These are phyloP conservation scores for Ricinus communis DNA, from an alignment of 345 rosid genomes.

Conservation along the genomic window DNA sequence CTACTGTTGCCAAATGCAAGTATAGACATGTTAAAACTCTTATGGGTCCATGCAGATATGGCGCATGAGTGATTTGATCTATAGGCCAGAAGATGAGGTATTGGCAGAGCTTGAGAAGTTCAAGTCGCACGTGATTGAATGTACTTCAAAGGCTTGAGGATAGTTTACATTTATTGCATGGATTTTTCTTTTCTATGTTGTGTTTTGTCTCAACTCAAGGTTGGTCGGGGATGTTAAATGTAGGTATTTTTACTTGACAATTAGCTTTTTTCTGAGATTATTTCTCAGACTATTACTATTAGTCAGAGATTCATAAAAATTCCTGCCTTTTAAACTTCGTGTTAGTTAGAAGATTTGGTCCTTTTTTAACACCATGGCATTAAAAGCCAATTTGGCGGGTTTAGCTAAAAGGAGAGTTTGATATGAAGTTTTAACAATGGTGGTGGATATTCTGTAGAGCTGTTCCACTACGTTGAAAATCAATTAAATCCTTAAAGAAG, in stretches of 20 bases:
- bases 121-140: slow-evolving; percentile 66
- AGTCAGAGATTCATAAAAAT: neutral
- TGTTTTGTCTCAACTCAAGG: neutral
- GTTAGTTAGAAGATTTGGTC: neutral
- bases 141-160: slow-evolving; percentile 59
- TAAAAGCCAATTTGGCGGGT: no score
- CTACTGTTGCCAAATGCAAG: neutral
- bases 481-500: no score
- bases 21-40: neutral
- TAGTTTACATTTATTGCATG: neutral
- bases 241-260: neutral
- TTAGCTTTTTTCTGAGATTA: neutral
- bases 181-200: neutral
- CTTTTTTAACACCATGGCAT: neutral
- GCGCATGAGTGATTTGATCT: slow-evolving; percentile 87
- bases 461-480: no score
- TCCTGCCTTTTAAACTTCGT: neutral
- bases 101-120: slow-evolving; percentile 81
- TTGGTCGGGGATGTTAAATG: neutral
- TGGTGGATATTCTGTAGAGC: no score
- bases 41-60: slow-evolving; percentile 56
- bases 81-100: slow-evolving; percentile 90
- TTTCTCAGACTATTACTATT: neutral
- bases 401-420: no score
- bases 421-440: no score